Evolutionary conservation across 805 yeast genomes (phyloP).

Genomic region (Spathaspora girioi): DNA sequence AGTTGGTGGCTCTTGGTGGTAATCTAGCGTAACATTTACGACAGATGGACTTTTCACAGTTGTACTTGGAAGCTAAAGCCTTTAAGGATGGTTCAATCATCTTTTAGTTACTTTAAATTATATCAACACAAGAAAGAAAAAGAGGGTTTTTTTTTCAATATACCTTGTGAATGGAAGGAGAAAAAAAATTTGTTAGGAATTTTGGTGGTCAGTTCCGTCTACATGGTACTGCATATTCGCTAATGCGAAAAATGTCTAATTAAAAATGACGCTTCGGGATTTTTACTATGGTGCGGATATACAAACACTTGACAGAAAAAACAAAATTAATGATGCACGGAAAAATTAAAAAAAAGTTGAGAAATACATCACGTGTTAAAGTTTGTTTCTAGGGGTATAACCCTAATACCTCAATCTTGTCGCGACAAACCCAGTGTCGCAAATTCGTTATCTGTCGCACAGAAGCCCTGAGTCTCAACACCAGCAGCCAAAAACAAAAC

Average conservation of each 20-base stretch:
- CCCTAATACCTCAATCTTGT: neutral
- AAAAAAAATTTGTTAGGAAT: neutral
- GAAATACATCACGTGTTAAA: too few species aligned
- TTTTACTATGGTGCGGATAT: too few species aligned
- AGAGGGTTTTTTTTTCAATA: neutral
- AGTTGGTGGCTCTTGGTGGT: constrained; percentile 99
- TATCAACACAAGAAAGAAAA: neutral
- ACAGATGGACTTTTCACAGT: constrained; percentile 99
- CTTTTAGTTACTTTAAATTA: constrained; percentile 11
- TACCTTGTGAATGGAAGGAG: neutral
- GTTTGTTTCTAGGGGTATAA: too few species aligned
- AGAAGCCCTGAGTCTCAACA: neutral
- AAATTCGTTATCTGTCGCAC: neutral
- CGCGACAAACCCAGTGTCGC: neutral
- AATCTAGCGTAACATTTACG: constrained; percentile 99
- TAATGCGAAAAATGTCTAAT: neutral
- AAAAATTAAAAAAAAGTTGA: neutral
- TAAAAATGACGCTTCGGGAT: too few species aligned
- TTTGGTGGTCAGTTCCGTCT: neutral
- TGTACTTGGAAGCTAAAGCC: constrained; percentile 98
- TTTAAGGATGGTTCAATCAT: constrained; percentile 99
- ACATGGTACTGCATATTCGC: neutral
- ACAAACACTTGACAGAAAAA: too few species aligned
- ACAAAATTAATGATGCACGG: neutral
- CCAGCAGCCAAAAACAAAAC: neutral